These are phyloP conservation scores for Nematodospora anomalae DNA, from an alignment of 1,139 yeast species.

Conservation along the genomic window DNA sequence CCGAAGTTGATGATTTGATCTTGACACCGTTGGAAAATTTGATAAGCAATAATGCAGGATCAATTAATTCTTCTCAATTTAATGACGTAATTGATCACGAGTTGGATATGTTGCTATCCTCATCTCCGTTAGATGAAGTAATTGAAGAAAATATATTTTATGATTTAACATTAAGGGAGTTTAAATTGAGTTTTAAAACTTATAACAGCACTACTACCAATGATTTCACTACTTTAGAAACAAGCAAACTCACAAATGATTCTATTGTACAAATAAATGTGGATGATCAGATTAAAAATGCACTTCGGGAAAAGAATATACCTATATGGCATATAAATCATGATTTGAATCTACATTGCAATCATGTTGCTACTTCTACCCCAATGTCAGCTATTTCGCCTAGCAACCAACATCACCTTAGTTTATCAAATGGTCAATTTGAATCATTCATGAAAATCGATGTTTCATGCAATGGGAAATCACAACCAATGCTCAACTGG, in stretches of 20 bases:
- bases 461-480: constrained; percentile 15
- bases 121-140: constrained; percentile 26
- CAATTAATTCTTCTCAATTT: constrained; percentile 18
- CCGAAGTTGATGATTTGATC: constrained; percentile 25
- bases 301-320: constrained; percentile 6
- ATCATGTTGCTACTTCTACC: constrained; percentile 14
- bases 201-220: constrained; percentile 4
- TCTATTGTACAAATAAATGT: background rate
- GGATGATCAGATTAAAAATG: constrained; percentile 1
- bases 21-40: constrained; percentile 28
- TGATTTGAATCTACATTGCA: constrained; percentile 14
- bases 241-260: constrained; percentile 3
- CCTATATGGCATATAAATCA: constrained; percentile 17
- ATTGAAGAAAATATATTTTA: constrained; percentile 8
- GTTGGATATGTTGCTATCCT: constrained; percentile 25
- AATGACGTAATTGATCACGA: constrained; percentile 28
- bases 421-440: constrained; percentile 26
- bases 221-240: constrained; percentile 5
- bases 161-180: constrained; percentile 14
- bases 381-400: constrained; percentile 17
- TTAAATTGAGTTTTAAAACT: constrained; percentile 14
- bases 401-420: constrained; percentile 16
- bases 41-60: constrained; percentile 14
- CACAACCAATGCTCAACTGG: constrained; percentile 31
- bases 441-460: constrained; percentile 31